Percentiles rank a stretch among this genome's conserved stretches.
Conservation (phyloP, 495 filamentous ascomycete genomes). For the Penicillium egyptiacum region DNA sequence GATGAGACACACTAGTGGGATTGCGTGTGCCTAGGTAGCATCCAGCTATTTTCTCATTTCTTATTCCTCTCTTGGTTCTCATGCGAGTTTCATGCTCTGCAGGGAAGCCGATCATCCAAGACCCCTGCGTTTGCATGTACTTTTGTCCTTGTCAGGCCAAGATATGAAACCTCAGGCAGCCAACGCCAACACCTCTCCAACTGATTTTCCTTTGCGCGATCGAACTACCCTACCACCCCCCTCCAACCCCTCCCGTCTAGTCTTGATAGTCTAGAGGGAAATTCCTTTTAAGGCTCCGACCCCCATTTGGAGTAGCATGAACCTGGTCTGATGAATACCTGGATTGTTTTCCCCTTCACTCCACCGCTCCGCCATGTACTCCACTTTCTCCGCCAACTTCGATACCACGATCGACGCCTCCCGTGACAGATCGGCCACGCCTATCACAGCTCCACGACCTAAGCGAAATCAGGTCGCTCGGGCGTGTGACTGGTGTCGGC, state of each 20-base stretch:
- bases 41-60: neutral
- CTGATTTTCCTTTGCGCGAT: too few relatives aligned
- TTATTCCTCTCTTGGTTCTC: neutral
- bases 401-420: neutral
- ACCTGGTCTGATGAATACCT: neutral
- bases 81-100: neutral
- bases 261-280: neutral
- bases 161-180: neutral
- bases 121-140: neutral
- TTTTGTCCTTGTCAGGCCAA: neutral
- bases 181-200: neutral
- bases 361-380: neutral
- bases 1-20: neutral
- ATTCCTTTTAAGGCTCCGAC: neutral
- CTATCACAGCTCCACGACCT: slow-evolving; percentile 10
- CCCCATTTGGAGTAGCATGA: neutral
- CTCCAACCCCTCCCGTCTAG: too few relatives aligned
- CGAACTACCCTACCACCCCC: too few relatives aligned
- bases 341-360: neutral
- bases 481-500: slow-evolving; percentile 49
- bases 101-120: neutral
- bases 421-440: neutral
- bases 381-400: slow-evolving; percentile 7
- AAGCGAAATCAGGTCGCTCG: slow-evolving; percentile 42
- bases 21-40: neutral